These are phyloP conservation scores for Paecilomyces variotii DNA, from an alignment of 2,329 filamentous ascomycete species.

Conservation along the genomic window DNA sequence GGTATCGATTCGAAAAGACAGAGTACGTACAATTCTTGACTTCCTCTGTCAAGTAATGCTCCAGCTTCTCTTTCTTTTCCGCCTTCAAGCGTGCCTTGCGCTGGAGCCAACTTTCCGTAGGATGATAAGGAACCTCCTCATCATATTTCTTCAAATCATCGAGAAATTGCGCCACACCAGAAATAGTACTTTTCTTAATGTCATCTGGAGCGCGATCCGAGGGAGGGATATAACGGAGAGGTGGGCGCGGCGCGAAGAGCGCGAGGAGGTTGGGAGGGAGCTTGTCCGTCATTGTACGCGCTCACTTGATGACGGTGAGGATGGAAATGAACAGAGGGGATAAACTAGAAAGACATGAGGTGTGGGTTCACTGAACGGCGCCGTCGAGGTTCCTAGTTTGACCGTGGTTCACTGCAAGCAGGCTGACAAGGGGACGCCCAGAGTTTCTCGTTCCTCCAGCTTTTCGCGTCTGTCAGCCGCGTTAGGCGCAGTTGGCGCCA, in stretches of 20 bases:
- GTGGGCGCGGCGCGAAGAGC: slow-evolving; percentile 90
- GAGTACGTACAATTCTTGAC: slow-evolving; percentile 53
- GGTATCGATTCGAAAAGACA: slow-evolving; percentile 4
- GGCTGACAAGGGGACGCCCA: background rate
- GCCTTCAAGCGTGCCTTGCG: slow-evolving; percentile 71
- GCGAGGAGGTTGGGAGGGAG: slow-evolving; percentile 85
- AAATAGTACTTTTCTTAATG: slow-evolving; percentile 64
- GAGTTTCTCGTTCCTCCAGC: background rate
- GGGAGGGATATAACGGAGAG: slow-evolving; percentile 80
- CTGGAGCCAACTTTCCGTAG: slow-evolving; percentile 91
- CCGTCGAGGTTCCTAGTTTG: slow-evolving; percentile 3
- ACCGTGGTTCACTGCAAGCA: slow-evolving; percentile 6
- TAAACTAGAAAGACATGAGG: slow-evolving; percentile 7
- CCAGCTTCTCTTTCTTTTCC: slow-evolving; percentile 65
- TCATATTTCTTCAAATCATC: slow-evolving; percentile 68
- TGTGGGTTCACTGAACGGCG: slow-evolving; percentile 7
- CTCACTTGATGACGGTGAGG: slow-evolving; percentile 12
- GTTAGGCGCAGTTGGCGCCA: background rate
- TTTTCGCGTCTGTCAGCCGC: slow-evolving; percentile 1
- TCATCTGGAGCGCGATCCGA: slow-evolving; percentile 76
- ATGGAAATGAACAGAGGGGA: slow-evolving; percentile 10
- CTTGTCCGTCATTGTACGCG: slow-evolving; percentile 77
- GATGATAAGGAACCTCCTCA: slow-evolving; percentile 64
- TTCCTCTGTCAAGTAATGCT: slow-evolving; percentile 56
- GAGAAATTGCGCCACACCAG: slow-evolving; percentile 67